Percentiles rank a stretch among this genome's conserved stretches.
These are phyloP conservation scores for Penicillium manginii DNA, from an alignment of 495 filamentous ascomycete genomes.

Conservation along the genomic window DNA sequence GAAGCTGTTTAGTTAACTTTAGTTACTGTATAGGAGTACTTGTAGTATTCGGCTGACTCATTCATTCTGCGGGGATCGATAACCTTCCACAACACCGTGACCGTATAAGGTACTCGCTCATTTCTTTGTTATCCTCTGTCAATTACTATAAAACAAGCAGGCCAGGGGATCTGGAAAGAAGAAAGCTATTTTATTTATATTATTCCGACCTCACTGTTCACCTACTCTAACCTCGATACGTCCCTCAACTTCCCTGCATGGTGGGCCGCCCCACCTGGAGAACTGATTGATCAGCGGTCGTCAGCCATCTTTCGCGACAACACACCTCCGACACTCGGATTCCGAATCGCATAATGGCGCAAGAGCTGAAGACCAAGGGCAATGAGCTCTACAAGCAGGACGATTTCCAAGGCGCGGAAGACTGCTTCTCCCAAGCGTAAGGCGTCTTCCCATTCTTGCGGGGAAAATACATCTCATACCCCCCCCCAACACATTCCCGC, in stretches of 20 bases:
- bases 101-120: not conserved
- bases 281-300: conserved; percentile 26
- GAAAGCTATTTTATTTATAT: too few species aligned
- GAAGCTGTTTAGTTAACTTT: too few species aligned
- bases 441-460: conserved; percentile 24
- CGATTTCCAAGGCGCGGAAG: conserved; percentile 76
- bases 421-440: conserved; percentile 84
- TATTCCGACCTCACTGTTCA: not conserved
- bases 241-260: conserved; percentile 3
- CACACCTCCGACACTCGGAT: conserved; percentile 4
- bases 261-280: conserved; percentile 28
- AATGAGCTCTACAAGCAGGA: conserved; percentile 63
- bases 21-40: too few species aligned
- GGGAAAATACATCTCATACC: not conserved
- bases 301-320: not conserved
- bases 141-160: too few species aligned
- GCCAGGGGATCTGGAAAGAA: too few species aligned
- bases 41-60: conserved; percentile 33
- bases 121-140: not conserved
- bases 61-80: conserved; percentile 43
- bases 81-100: conserved; percentile 35
- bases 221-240: conserved; percentile 2
- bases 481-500: not conserved
- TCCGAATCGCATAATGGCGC: conserved; percentile 33
- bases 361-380: conserved; percentile 49